These are phyloP conservation scores for Penicillium daleae DNA, from an alignment of 495 filamentous ascomycete genomes.

Conservation along the genomic window DNA sequence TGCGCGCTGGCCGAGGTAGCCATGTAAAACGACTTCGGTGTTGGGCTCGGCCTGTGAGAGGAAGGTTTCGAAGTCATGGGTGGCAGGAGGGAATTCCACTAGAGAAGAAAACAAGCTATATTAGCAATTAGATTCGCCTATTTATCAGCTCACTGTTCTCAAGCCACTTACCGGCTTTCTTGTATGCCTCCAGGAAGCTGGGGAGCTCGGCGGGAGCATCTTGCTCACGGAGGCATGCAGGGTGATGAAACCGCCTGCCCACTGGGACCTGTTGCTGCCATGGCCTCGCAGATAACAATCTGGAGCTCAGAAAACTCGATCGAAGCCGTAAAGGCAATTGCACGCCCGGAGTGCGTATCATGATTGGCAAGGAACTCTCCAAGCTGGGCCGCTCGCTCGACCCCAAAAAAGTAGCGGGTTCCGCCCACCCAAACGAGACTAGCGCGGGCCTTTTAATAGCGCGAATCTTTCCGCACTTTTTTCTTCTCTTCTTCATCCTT, in stretches of 20 bases:
- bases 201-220: slow-evolving; percentile 21
- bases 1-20: slow-evolving; percentile 67
- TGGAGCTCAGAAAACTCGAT: slow-evolving; percentile 35
- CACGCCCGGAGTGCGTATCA: slow-evolving; percentile 13
- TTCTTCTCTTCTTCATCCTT: slow-evolving; percentile 82
- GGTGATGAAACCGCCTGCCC: slow-evolving; percentile 33
- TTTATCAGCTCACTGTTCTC: not conserved
- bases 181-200: slow-evolving; percentile 50
- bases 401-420: slow-evolving; percentile 23
- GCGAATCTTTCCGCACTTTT: slow-evolving; percentile 35
- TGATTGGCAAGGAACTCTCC: not conserved
- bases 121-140: slow-evolving; percentile 12
- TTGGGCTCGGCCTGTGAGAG: slow-evolving; percentile 43
- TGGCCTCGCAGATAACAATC: not conserved
- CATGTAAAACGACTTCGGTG: slow-evolving; percentile 64
- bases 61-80: slow-evolving; percentile 53
- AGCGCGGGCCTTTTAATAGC: slow-evolving; percentile 32
- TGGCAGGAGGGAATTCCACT: slow-evolving; percentile 59
- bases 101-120: slow-evolving; percentile 1
- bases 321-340: slow-evolving; percentile 24
- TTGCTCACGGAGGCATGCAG: slow-evolving; percentile 32
- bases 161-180: slow-evolving; percentile 48
- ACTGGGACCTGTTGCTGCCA: slow-evolving; percentile 18
- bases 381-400: slow-evolving; percentile 19
- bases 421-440: slow-evolving; percentile 34